Conservation (phyloP, 2,329 filamentous ascomycete species). For the Stagonosporopsis tanaceti region DNA sequence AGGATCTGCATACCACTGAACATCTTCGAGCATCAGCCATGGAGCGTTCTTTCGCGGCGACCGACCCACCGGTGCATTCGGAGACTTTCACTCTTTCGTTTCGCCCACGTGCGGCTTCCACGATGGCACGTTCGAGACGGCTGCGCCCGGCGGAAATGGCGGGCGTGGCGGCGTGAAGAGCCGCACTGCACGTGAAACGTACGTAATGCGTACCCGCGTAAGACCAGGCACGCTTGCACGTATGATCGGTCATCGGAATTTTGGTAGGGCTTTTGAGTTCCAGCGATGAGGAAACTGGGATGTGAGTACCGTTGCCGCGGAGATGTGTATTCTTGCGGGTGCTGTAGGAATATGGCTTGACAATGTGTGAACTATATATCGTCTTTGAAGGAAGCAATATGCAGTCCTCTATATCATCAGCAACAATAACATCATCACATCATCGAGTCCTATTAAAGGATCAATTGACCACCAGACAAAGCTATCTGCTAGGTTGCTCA, state of each 20-base stretch:
- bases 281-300: constrained; percentile 1
- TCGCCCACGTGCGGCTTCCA: constrained; percentile 1
- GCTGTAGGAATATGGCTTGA: constrained; percentile 9
- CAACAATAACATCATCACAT: neutral
- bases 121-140: constrained; percentile 1
- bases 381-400: neutral
- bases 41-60: neutral
- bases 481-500: neutral
- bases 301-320: constrained; percentile 10
- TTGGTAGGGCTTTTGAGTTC: neutral
- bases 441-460: neutral
- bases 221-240: constrained; percentile 10
- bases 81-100: constrained; percentile 16
- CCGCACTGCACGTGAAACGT: constrained; percentile 10
- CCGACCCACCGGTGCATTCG: constrained; percentile 2
- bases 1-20: neutral
- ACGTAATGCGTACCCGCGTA: constrained; percentile 16
- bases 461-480: neutral
- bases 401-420: neutral
- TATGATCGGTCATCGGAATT: constrained; percentile 12
- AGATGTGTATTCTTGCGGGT: constrained; percentile 14
- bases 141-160: constrained; percentile 1
- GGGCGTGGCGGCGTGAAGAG: constrained; percentile 13
- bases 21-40: neutral
- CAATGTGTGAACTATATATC: constrained; percentile 13